Conservation (phyloP, 257 asterid genomes). For the Solanum gracilifrons region DNA sequence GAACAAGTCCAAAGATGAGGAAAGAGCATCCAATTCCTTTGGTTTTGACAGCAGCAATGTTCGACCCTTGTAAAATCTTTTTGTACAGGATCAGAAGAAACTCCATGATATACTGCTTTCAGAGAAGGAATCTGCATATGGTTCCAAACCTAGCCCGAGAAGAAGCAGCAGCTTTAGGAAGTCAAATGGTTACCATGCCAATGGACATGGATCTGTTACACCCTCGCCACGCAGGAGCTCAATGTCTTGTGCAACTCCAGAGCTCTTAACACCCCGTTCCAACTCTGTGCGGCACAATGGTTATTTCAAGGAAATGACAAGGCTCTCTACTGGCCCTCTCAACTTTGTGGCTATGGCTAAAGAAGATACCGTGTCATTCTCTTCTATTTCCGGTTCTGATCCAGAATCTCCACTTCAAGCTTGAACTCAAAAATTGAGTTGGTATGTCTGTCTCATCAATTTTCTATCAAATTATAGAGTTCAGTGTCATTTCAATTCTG, state of each 20-base stretch:
- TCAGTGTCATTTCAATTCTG: background rate
- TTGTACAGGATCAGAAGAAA: constrained; percentile 74
- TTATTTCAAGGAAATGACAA: constrained; percentile 70
- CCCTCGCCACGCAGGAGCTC: constrained; percentile 84
- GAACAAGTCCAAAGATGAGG: background rate
- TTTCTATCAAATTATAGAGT: background rate
- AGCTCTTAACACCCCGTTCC: constrained; percentile 71
- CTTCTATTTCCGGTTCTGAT: constrained; percentile 81
- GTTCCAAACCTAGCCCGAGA: constrained; percentile 87
- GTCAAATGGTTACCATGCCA: constrained; percentile 35
- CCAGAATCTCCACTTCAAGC: constrained; percentile 77
- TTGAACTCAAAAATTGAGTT: constrained; percentile 17
- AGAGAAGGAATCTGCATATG: constrained; percentile 68
- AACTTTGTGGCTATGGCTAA: constrained; percentile 68
- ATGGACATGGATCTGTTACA: constrained; percentile 64
- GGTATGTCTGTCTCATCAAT: constrained; percentile 13
- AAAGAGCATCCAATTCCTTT: background rate
- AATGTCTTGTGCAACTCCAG: constrained; percentile 52
- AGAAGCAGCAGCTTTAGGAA: constrained; percentile 57
- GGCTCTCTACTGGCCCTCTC: constrained; percentile 73
- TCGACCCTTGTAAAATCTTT: background rate
- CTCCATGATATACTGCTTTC: constrained; percentile 69
- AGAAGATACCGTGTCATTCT: constrained; percentile 85
- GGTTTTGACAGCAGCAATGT: background rate
- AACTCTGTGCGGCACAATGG: constrained; percentile 55